These are phyloP conservation scores for Leptodontidium sp. DNA, from an alignment of 2,329 filamentous ascomycete species.

Conservation along the genomic window DNA sequence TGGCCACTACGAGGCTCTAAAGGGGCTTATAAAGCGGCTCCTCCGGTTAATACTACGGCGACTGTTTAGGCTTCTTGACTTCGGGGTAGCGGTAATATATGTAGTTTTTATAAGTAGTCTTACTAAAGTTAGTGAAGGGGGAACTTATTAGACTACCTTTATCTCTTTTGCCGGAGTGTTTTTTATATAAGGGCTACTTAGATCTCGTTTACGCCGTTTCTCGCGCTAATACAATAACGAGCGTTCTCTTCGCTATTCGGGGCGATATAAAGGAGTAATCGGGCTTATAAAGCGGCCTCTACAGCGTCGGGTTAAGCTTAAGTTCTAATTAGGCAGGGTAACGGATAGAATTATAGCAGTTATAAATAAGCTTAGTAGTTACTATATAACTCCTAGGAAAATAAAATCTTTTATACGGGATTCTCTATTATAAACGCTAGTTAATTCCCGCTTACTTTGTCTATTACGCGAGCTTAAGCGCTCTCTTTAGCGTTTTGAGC, in stretches of 20 bases:
- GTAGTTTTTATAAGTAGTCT: not conserved
- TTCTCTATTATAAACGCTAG: too few relatives aligned
- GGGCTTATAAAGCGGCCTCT: too few relatives aligned
- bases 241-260: too few relatives aligned
- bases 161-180: not conserved
- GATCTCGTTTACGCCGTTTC: not conserved
- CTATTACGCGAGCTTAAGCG: not conserved
- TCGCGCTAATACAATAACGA: too few relatives aligned
- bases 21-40: conserved; percentile 7
- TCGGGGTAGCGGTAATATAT: not conserved
- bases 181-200: not conserved
- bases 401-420: too few relatives aligned
- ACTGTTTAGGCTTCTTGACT: conserved; percentile 8
- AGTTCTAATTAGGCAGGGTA: too few relatives aligned
- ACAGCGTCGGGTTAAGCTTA: too few relatives aligned
- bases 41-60: not conserved
- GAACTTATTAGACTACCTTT: not conserved
- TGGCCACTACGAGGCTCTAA: not conserved
- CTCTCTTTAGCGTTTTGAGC: not conserved
- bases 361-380: too few relatives aligned
- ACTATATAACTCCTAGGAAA: too few relatives aligned
- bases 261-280: too few relatives aligned
- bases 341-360: too few relatives aligned
- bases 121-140: not conserved
- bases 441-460: too few relatives aligned